Evolutionary conservation across 306 rosid species (phyloP), one percentile per base, ranked within the genome.

Genomic region (Sechiopsis laciniata): DNA sequence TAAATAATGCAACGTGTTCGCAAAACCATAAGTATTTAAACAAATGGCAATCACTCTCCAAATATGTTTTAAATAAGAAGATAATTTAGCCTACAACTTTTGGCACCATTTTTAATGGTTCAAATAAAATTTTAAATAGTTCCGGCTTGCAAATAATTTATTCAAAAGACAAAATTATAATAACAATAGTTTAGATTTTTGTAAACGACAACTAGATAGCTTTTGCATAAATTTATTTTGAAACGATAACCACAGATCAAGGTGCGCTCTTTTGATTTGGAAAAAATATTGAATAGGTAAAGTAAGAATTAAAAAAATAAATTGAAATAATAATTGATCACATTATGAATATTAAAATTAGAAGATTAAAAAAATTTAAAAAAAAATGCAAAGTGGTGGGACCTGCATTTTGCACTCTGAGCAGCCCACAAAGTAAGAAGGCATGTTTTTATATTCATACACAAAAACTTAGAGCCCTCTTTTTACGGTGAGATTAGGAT

Each of bases 401-500:
- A 22, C 37, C 74, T 21, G 16, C 6, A 6, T 64, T 26, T 26
- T 26, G 29, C 29, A 26, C 29, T 26, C 29, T 26, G 29, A 26
- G 29, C 29, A 26, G 29, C 29, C 29, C 29, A 26, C 29, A 68
- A 21, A 48, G 35, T 0, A 17, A 42, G 9, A 19, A 42, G 26
- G 10, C n/a, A 45, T 45, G 19, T 19, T 66, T 66, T 45, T 42
- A 66, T 10, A 42, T 66, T 66, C 55, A 66, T 66, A 66, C 72
- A 40, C 56, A 20, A 6, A 46, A 20, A 40, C 71, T 68, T 48
- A 46, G 17, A 26, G 29, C 29, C 72, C 72, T 15, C 7, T 16
- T 50, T 50, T 69, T 22, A 50, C 22, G 40, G 58, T 69, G 14
- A 50, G 58, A 69, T 69, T 69, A 22, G 17, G 74, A 69, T 50